phyloP scores from a whole-genome alignment of 306 rosid species.

The Mimosa bimucronata region DNA sequence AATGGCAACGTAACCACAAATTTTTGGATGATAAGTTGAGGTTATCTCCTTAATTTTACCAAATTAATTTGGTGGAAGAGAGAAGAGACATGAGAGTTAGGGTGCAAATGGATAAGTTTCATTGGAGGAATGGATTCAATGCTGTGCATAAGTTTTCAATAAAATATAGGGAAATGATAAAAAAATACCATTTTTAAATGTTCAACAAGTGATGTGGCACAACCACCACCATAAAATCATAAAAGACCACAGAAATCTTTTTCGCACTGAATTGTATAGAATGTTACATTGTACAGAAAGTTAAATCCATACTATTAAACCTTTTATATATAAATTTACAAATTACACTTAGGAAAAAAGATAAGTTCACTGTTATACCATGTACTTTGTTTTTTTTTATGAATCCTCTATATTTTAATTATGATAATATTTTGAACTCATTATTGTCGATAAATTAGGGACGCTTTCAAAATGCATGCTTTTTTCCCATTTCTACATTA shows the following conservation, averaged over 20 bases:
- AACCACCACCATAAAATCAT: neutral
- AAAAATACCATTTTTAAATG: neutral
- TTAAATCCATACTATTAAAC: neutral
- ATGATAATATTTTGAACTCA: neutral
- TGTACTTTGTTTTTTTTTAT: too few species aligned
- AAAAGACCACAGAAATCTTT: neutral
- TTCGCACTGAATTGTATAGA: too few species aligned
- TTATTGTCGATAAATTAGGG: neutral
- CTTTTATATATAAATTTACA: too few species aligned
- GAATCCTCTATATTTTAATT: neutral
- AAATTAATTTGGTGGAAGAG: neutral
- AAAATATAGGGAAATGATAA: neutral
- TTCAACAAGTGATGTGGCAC: neutral
- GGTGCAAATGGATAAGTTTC: neutral
- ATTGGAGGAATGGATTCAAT: neutral
- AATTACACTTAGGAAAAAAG: too few species aligned
- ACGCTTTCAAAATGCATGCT: conserved; percentile 9
- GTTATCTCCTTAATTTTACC: neutral
- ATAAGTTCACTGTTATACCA: too few species aligned
- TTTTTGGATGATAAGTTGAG: neutral
- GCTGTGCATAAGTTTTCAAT: neutral
- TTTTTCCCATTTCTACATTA: conserved; percentile 36
- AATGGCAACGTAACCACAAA: neutral
- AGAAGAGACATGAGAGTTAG: neutral
- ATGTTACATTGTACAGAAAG: neutral